Evolutionary conservation across 1,284 basidiomycete genomes (phyloP).

Genomic region (Cutaneotrichosporon daszewskae): DNA sequence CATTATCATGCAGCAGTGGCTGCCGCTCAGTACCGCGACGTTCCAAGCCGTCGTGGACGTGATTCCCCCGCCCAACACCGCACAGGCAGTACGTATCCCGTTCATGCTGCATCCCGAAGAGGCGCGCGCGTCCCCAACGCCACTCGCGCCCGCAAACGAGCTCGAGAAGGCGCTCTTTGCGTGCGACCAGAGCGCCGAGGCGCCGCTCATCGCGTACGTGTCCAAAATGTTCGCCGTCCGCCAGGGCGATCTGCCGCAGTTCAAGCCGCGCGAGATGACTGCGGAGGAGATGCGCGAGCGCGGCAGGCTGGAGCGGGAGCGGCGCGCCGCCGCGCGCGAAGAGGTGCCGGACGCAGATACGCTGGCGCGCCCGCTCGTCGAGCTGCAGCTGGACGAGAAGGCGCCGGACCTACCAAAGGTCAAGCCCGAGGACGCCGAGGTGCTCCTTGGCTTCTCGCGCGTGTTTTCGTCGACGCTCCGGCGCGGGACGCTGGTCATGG

Average conservation of each 20-base stretch:
- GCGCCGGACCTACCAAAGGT: constrained; percentile 10
- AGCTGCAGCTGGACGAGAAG: constrained; percentile 27
- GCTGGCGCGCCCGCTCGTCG: constrained; percentile 22
- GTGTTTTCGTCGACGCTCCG: constrained; percentile 84
- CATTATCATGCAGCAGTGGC: constrained; percentile 91
- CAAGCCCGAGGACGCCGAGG: constrained; percentile 50
- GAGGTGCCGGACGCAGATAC: constrained; percentile 19
- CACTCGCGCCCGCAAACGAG: constrained; percentile 61
- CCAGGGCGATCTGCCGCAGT: constrained; percentile 73
- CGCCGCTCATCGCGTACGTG: constrained; percentile 76
- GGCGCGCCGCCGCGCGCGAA: constrained; percentile 46
- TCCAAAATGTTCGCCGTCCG: constrained; percentile 98
- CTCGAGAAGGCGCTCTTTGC: constrained; percentile 76
- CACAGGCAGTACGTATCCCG: constrained; percentile 79
- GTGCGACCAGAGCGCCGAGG: constrained; percentile 59
- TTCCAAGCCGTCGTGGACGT: constrained; percentile 90
- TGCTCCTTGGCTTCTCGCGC: constrained; percentile 83
- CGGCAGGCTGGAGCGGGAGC: constrained; percentile 61
- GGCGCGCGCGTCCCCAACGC: constrained; percentile 30
- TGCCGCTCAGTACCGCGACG: constrained; percentile 85
- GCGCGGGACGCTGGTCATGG: constrained; percentile 62
- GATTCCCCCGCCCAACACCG: constrained; percentile 76
- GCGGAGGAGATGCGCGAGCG: constrained; percentile 79
- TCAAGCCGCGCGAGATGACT: constrained; percentile 68
- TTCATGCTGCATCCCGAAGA: constrained; percentile 86